Base-by-base conservation (phyloP, 2,329 filamentous ascomycete genomes). In the Aspergillus udagawae region DNA sequence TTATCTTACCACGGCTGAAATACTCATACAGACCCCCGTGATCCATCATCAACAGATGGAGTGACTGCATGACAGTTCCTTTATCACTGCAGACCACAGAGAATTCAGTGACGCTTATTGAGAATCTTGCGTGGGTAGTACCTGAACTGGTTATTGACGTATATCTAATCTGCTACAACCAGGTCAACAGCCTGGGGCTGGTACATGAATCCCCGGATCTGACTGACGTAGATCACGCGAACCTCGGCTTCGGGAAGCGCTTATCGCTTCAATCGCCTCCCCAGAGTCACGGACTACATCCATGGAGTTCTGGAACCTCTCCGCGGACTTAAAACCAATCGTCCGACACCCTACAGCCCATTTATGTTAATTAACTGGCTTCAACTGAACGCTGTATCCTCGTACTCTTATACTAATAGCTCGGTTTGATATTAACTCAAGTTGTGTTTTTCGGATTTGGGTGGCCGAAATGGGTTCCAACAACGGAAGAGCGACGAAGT, bases 401-500 rank as follows among this genome's bases (percentile, higher is more conserved):
- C 12, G 8, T 20, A n/a, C n/a, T 49, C 47, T 21, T 32, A 21
- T 20, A 55, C 3, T 17, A n/a, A 8, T 49, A 42, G 21, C 28
- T 54, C 17, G 47, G n/a, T 38, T 49, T 42, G 52, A 53, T 29
- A 47, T 23, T 23, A 6, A 47, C n/a, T 38, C 20, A 41, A 23
- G 28, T 28, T 17, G 27, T 42, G 29, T 29, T 21, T 42, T 51
- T 38, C 14, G 38, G 44, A 52, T 52, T 58, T 60, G 50, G 55
- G 54, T 52, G 55, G 52, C 53, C 55, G 60, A 60, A 55, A 77
- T 77, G 74, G 71, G 66, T 57, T 67, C 72, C 57, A 72, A 69
- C 60, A 69, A 67, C 62, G 71, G 69, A 55, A 73, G 70, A 62
- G 71, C 70, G 32, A 73, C 70, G 54, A 78, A 75, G 63, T 66